Base-by-base conservation (phyloP, 768 basidiomycete species). In the Trametes cingulata region DNA sequence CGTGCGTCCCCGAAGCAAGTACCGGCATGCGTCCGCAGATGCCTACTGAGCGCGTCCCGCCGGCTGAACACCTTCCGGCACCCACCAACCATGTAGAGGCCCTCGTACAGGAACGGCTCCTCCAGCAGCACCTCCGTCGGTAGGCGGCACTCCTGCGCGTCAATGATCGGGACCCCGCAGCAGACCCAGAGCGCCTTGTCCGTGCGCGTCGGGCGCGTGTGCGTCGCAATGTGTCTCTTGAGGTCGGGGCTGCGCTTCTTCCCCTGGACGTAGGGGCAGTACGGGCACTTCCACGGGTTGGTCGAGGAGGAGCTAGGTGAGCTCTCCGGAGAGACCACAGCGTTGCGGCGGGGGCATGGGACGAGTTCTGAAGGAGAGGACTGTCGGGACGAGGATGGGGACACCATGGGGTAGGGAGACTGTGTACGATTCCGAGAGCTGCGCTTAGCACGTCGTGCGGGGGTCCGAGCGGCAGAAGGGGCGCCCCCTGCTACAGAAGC, bases 181-280 rank as follows among this genome's bases (percentile, higher is more conserved):
- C 64, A 65, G 20, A 61, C 56, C 56, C 60, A 65, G 29, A 45
- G 39, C 29, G 36, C 45, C 35, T 40, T 13, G 29, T 17, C 52
- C 7, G 43, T 27, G 35, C 54, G 43, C 8, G 15, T 33, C 5
- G 33, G 22, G 20, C 41, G 42, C n/a, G 56, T 51, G 57, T 62
- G 58, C 52, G 61, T 55, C 46, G 36, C 41, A 43, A 65, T 54
- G 52, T 65, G 64, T 8, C 61, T 57, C 41, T 51, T 53, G 20
- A 62, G 35, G 42, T 60, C 61, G 22, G 61, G 61, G 8, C 17
- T 37, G 47, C 64, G 57, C 22, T 58, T 53, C 37, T 37, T 58
- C 7, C 17, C 24, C 49, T 65, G 58, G 5, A 58, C 42, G 53
- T 58, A 52, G 22, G 39, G 10, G 40, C 52, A 42, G 52, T 25